These are phyloP conservation scores for Paecilomyces sp. DNA, from an alignment of 2,329 filamentous ascomycete genomes.

Conservation along the genomic window DNA sequence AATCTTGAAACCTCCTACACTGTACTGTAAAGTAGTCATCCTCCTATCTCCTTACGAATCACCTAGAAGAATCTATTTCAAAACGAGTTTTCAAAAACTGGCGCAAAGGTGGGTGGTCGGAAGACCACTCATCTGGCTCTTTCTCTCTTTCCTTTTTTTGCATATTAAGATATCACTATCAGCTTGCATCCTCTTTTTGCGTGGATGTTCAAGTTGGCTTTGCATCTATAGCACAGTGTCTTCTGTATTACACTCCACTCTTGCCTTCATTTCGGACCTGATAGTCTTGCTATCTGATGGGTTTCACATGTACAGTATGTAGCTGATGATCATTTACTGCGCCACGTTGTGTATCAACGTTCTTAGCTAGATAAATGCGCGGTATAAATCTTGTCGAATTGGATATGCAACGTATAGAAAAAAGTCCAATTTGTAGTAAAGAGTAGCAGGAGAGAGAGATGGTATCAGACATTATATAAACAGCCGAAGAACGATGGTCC, in stretches of 20 bases:
- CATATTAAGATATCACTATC: not conserved
- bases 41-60: not conserved
- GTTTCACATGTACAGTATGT: not conserved
- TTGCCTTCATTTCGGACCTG: not conserved
- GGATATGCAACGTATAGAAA: not conserved
- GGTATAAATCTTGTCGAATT: not conserved
- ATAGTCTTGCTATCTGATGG: not conserved
- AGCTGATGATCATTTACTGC: not conserved
- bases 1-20: not conserved
- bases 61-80: not conserved
- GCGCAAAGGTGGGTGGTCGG: not conserved
- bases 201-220: not conserved
- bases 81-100: not conserved
- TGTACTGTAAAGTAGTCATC: constrained; percentile 1
- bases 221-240: not conserved
- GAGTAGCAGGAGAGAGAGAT: not conserved
- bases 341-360: not conserved
- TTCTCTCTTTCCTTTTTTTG: not conserved
- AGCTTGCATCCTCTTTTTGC: not conserved
- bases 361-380: not conserved
- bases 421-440: not conserved
- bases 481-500: not conserved
- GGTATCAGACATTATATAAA: not conserved
- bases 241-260: not conserved
- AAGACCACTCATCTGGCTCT: not conserved